Base-by-base conservation (phyloP, 306 rosid species). In the Styphnolobium japonicum region DNA sequence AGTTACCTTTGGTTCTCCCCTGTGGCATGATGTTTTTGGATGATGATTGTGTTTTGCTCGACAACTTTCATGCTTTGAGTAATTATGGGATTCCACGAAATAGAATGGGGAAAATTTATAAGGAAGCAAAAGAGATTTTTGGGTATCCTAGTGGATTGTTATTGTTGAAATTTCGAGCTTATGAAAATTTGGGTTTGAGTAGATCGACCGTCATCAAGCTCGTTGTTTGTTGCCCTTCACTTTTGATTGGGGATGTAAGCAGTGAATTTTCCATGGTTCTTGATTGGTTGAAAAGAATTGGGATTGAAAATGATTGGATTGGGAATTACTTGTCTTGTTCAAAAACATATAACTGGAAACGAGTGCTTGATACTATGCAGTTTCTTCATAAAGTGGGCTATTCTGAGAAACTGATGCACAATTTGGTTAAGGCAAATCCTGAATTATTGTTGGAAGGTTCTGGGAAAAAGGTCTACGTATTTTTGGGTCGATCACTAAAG, bases 171-270 rank as follows among this genome's bases (percentile, higher is more conserved):
- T 87, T 92, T 27, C 63, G 10, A 82, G 88, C 77, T 63, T 94
- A 80, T 46, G 96, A 92, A 57, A 56, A 85, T 83, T 83, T 94
- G 80, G 96, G 97, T 36, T 71, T 94, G 79, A 86, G 93, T 63
- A 90, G 31, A 53, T 68, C 87, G 14, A 81, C 74, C 2, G 79
- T 94, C 57, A 72, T 85, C 34, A 88, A 90, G 82, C 87, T 93
- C 19, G 85, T 87, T 80, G 82, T 82, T 84, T 92, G 85, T 81
- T 90, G 94, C 71, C 94, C 97, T 6, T 70, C 71, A 36, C 89
- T 94, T 79, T 83, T 92, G 90, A 79, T 87, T 51, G 96, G 88
- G 45, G 83, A 76, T 15, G 55, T 85, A 5, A 77, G 80, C 62
- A 12, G 58, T 72, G 88, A 86, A 3, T 83, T 92, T 70, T 74